phyloP scores from a whole-genome alignment of 2,329 filamentous ascomycete species.

The Cryphonectria parasitica region DNA sequence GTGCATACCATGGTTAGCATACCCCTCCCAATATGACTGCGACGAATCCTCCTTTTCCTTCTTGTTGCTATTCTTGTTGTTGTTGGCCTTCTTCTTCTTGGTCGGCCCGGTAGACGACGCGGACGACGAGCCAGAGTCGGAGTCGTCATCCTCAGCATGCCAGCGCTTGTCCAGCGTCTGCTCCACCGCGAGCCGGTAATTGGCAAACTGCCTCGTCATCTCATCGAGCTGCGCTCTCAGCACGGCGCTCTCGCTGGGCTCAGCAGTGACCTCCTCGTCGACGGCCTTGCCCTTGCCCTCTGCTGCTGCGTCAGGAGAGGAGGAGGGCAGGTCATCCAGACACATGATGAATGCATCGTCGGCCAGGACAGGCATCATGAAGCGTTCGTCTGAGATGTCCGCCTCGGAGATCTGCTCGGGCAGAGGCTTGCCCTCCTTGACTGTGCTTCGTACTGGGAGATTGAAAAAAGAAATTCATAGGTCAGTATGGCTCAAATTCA shows the following conservation, averaged over 20 bases:
- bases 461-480: neutral
- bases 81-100: conserved; percentile 32
- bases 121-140: conserved; percentile 23
- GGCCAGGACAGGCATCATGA: conserved; percentile 80
- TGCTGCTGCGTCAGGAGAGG: conserved; percentile 29
- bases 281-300: conserved; percentile 37
- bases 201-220: conserved; percentile 64
- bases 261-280: conserved; percentile 35
- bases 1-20: conserved; percentile 60
- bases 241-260: conserved; percentile 50
- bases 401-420: conserved; percentile 63
- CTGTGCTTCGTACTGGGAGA: conserved; percentile 51
- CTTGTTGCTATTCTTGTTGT: conserved; percentile 39
- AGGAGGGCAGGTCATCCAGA: conserved; percentile 72
- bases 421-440: conserved; percentile 48
- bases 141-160: conserved; percentile 56
- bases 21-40: conserved; percentile 64
- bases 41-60: conserved; percentile 43
- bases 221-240: conserved; percentile 65
- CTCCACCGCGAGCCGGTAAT: conserved; percentile 67
- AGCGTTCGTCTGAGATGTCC: conserved; percentile 72
- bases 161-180: conserved; percentile 69
- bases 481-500: conserved; percentile 1
- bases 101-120: conserved; percentile 12
- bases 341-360: conserved; percentile 89